A percentile compares a stretch with the other conserved stretches of the same genome.
Evolutionary conservation across 2,329 filamentous ascomycete species (phyloP).

Genomic region (Penicillium sp.): DNA sequence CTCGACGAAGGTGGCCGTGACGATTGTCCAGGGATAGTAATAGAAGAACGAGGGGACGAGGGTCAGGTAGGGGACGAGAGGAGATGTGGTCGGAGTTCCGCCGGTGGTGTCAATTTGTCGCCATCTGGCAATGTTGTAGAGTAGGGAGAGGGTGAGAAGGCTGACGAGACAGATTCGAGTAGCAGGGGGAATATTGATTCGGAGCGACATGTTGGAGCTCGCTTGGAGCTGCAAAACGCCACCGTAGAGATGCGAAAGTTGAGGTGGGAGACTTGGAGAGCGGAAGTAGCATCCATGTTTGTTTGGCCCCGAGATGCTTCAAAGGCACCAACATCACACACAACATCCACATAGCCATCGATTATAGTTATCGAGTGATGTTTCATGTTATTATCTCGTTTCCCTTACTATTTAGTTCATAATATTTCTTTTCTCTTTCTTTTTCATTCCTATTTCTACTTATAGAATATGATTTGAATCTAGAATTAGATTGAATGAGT

Average conservation of each 20-base stretch:
- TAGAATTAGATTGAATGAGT: neutral
- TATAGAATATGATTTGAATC: neutral
- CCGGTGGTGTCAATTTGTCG: constrained; percentile 60
- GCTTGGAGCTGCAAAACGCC: constrained; percentile 4
- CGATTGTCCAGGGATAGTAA: constrained; percentile 85
- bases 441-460: neutral
- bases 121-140: constrained; percentile 58
- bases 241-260: constrained; percentile 5
- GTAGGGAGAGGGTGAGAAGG: constrained; percentile 66
- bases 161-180: constrained; percentile 71
- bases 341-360: too few relatives aligned
- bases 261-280: constrained; percentile 5
- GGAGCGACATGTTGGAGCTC: constrained; percentile 57
- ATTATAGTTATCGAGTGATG: neutral
- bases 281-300: neutral
- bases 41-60: constrained; percentile 75
- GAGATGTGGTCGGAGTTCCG: constrained; percentile 34
- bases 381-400: neutral
- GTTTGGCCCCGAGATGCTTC: neutral
- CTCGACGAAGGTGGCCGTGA: constrained; percentile 80
- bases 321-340: neutral
- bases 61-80: constrained; percentile 75
- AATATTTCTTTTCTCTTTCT: neutral
- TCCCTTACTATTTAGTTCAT: neutral
- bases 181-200: constrained; percentile 85